Conservation (phyloP, 352 stramenopile genomes). For the Globisporangium perplexum region DNA sequence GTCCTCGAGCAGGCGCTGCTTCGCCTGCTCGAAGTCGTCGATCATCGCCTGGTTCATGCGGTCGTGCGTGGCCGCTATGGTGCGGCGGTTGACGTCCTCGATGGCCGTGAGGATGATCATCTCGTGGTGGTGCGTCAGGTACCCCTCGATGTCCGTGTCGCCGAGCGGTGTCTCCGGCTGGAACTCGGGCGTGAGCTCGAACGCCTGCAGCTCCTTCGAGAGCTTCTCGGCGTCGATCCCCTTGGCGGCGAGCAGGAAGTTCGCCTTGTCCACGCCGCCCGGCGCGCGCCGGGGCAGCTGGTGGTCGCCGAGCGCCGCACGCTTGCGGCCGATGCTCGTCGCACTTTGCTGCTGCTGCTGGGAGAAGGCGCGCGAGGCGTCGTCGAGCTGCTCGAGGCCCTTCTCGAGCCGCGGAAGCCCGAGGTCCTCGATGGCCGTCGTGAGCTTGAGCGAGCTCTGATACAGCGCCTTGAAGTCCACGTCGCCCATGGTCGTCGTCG, state of each 20-base stretch:
- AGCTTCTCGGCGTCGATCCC: slow-evolving; percentile 87
- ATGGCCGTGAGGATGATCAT: slow-evolving; percentile 90
- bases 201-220: slow-evolving; percentile 71
- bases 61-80: slow-evolving; percentile 74
- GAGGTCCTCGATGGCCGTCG: slow-evolving; percentile 63
- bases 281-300: slow-evolving; percentile 4
- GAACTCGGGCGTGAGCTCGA: slow-evolving; percentile 71
- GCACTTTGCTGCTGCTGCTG: slow-evolving; percentile 23
- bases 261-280: slow-evolving; percentile 57
- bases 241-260: slow-evolving; percentile 79
- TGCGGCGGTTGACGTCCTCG: slow-evolving; percentile 79
- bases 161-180: slow-evolving; percentile 78
- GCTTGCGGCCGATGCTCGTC: slow-evolving; percentile 36
- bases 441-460: slow-evolving; percentile 85
- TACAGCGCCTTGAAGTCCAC: slow-evolving; percentile 85
- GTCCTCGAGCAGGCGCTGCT: slow-evolving; percentile 69
- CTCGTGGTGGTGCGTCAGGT: slow-evolving; percentile 88
- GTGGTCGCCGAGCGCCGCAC: slow-evolving; percentile 16
- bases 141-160: slow-evolving; percentile 83
- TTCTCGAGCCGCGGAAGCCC: slow-evolving; percentile 76
- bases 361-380: slow-evolving; percentile 48
- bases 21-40: slow-evolving; percentile 78
- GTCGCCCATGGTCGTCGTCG: slow-evolving; percentile 23
- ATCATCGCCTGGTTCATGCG: slow-evolving; percentile 85
- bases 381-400: slow-evolving; percentile 75